Conservation (phyloP, 371 early-diverging fungal species). For the Haplosporangium sp. region DNA sequence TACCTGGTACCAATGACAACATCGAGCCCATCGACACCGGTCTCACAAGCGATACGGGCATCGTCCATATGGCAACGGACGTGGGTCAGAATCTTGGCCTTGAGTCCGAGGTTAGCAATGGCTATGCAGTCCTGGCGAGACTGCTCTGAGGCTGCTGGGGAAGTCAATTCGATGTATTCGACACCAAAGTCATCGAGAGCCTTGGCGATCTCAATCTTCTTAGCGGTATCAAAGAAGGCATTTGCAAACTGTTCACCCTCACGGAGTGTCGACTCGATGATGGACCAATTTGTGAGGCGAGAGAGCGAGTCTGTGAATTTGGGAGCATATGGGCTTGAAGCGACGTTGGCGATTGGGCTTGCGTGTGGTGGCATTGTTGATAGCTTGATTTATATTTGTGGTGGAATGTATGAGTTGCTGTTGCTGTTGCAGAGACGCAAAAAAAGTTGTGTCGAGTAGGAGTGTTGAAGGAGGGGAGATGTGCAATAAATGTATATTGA, state of each 20-base stretch:
- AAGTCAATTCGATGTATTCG: slow-evolving; percentile 96
- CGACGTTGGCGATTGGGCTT: slow-evolving; percentile 43
- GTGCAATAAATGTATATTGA: too few relatives aligned
- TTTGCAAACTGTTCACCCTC: slow-evolving; percentile 99
- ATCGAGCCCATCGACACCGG: slow-evolving; percentile 95
- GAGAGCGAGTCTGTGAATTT: slow-evolving; percentile 81
- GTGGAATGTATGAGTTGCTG: too few relatives aligned
- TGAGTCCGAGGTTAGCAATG: slow-evolving; percentile 91
- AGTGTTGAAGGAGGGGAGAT: too few relatives aligned
- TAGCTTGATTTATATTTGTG: too few relatives aligned
- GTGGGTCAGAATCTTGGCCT: slow-evolving; percentile 97
- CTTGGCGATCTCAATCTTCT: slow-evolving; percentile 97
- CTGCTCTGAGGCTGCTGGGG: slow-evolving; percentile 96
- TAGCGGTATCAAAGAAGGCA: slow-evolving; percentile 95
- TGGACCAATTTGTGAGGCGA: slow-evolving; percentile 90
- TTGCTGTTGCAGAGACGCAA: too few relatives aligned
- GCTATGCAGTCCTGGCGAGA: slow-evolving; percentile 90
- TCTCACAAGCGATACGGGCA: slow-evolving; percentile 93
- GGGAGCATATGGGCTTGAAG: slow-evolving; percentile 66
- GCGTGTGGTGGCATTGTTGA: slow-evolving; percentile 54
- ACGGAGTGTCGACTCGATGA: slow-evolving; percentile 96
- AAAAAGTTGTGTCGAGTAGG: too few relatives aligned
- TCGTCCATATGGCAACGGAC: slow-evolving; percentile 98
- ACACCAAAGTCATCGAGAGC: slow-evolving; percentile 96
- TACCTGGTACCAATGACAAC: slow-evolving; percentile 96